A percentile compares a stretch with the other conserved stretches of the same genome.
Conservation (phyloP, 306 rosid genomes). For the Pyrus betulifolia region DNA sequence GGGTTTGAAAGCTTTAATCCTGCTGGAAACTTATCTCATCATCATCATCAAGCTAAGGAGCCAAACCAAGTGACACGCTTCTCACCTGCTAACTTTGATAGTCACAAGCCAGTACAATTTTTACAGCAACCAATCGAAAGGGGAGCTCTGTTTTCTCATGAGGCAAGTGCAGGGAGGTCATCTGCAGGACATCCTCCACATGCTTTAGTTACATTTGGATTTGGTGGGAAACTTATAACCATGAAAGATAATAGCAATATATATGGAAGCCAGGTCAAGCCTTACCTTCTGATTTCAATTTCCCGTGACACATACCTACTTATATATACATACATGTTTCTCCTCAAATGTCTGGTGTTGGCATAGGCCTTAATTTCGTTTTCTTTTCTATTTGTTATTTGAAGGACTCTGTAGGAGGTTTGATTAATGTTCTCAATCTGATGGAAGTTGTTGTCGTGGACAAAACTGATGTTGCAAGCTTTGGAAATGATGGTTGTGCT, state of each 20-base stretch:
- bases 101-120: conserved; percentile 23
- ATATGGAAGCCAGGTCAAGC: conserved; percentile 53
- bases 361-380: not conserved
- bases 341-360: not conserved
- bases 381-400: not conserved
- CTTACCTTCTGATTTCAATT: conserved; percentile 10
- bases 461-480: conserved; percentile 24
- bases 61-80: conserved; percentile 31
- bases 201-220: conserved; percentile 69
- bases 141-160: conserved; percentile 32
- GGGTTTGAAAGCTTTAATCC: conserved; percentile 32
- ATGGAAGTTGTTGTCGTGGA: conserved; percentile 54
- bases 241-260: conserved; percentile 49
- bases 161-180: conserved; percentile 47
- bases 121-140: conserved; percentile 41
- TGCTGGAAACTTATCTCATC: conserved; percentile 24
- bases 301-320: not conserved
- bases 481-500: conserved; percentile 32
- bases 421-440: conserved; percentile 47
- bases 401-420: conserved; percentile 45
- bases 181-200: conserved; percentile 76
- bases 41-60: conserved; percentile 31
- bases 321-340: not conserved
- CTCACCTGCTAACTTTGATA: conserved; percentile 35
- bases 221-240: conserved; percentile 72